Conservation (phyloP, 1,284 basidiomycete genomes). For the Sporisorium graminicola region DNA sequence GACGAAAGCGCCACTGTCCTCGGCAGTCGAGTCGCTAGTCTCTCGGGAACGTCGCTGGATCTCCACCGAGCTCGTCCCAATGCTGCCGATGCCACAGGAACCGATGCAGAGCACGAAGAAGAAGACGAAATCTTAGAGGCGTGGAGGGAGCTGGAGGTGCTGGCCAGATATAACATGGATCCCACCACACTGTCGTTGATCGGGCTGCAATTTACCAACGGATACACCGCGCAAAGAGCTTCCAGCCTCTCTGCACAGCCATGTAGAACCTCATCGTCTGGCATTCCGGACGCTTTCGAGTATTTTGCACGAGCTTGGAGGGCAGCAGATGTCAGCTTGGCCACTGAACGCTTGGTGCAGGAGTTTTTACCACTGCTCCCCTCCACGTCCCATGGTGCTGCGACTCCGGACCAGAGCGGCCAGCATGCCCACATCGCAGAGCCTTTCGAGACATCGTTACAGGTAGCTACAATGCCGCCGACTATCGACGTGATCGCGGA, state of each 20-base stretch:
- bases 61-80: conserved; percentile 20
- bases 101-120: conserved; percentile 20
- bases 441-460: conserved; percentile 5
- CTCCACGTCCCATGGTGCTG: conserved; percentile 3
- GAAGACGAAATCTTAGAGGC: conserved; percentile 42
- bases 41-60: conserved; percentile 23
- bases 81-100: not conserved
- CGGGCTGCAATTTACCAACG: conserved; percentile 44
- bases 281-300: conserved; percentile 53
- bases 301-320: conserved; percentile 58
- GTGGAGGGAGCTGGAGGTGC: conserved; percentile 38
- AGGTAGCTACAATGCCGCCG: conserved; percentile 12
- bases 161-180: conserved; percentile 58
- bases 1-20: conserved; percentile 53
- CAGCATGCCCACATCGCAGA: conserved; percentile 14
- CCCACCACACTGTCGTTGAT: conserved; percentile 57
- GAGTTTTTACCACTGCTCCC: conserved; percentile 52
- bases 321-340: conserved; percentile 51
- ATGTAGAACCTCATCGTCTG: conserved; percentile 1
- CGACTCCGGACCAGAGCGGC: conserved; percentile 4
- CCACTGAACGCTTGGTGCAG: conserved; percentile 52
- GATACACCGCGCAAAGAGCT: conserved; percentile 10
- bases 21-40: conserved; percentile 39
- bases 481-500: conserved; percentile 18
- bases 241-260: conserved; percentile 13